phyloP scores from a whole-genome alignment of 805 yeast genomes.

The Yarrowia bubula region DNA sequence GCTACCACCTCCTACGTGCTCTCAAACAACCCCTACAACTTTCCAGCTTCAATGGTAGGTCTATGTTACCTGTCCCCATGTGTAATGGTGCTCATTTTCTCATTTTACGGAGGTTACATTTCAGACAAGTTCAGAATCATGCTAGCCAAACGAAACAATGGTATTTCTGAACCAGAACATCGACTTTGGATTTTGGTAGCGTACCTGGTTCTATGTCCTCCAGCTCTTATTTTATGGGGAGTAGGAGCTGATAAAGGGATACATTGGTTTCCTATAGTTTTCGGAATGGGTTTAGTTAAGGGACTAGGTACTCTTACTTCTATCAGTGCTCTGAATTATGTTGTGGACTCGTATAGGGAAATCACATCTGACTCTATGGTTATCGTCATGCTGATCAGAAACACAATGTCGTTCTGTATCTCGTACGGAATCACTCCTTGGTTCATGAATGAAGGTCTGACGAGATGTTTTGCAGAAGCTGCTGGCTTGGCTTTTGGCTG shows the following conservation, averaged over 20 bases:
- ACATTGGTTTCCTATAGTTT: constrained; percentile 49
- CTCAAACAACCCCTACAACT: constrained; percentile 1
- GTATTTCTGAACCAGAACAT: constrained; percentile 50
- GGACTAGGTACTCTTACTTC: constrained; percentile 47
- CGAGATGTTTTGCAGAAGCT: constrained; percentile 42
- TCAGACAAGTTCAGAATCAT: not conserved
- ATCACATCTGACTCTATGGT: constrained; percentile 47
- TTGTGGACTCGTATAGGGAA: constrained; percentile 47
- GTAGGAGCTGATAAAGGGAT: constrained; percentile 49
- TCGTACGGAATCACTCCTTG: constrained; percentile 53
- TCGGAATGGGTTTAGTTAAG: constrained; percentile 47
- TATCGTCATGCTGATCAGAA: constrained; percentile 49
- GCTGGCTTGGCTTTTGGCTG: not conserved
- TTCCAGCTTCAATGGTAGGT: not conserved
- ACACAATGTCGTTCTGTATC: constrained; percentile 49
- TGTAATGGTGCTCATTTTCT: not conserved
- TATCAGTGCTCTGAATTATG: constrained; percentile 47
- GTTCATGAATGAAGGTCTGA: constrained; percentile 47
- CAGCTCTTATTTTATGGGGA: constrained; percentile 51
- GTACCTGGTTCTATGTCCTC: constrained; percentile 46
- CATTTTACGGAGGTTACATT: not conserved
- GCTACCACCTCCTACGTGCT: not conserved
- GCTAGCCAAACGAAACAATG: constrained; percentile 38
- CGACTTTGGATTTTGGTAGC: constrained; percentile 47
- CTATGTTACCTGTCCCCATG: not conserved